phyloP scores from a whole-genome alignment of 345 rosid genomes.

The Kandelia obovata region DNA sequence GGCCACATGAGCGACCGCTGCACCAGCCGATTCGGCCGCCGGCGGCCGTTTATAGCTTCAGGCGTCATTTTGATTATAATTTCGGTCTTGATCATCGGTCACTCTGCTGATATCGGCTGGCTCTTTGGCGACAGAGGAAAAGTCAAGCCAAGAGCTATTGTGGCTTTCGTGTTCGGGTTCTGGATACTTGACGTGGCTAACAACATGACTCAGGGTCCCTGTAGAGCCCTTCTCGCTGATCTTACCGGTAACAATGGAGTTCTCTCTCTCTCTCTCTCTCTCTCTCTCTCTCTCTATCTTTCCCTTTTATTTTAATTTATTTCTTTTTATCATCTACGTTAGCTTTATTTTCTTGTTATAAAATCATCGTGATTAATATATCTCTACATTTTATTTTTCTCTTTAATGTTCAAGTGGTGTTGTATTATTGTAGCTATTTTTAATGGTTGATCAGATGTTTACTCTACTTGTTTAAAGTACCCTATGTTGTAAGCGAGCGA shows the following conservation, averaged over 20 bases:
- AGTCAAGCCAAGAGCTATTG: conserved; percentile 67
- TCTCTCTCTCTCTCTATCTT: no score
- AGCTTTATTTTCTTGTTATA: not conserved
- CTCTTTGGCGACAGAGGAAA: conserved; percentile 66
- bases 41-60: conserved; percentile 68
- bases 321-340: not conserved
- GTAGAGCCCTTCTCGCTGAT: conserved; percentile 94
- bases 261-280: not conserved
- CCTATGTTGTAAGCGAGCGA: not conserved
- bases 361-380: conserved; percentile 1
- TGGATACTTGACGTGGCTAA: conserved; percentile 95
- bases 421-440: not conserved
- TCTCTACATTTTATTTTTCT: not conserved
- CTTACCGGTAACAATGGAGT: conserved; percentile 60
- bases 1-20: conserved; percentile 92
- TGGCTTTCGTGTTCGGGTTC: conserved; percentile 73
- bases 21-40: conserved; percentile 83
- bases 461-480: conserved; percentile 1
- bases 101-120: conserved; percentile 95
- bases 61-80: conserved; percentile 56
- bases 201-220: conserved; percentile 93
- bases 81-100: conserved; percentile 66
- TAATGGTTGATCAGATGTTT: not conserved
- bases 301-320: not conserved
- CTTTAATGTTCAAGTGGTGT: not conserved